Conservation (phyloP, 345 rosid species). For the Microthlaspi erraticum region DNA sequence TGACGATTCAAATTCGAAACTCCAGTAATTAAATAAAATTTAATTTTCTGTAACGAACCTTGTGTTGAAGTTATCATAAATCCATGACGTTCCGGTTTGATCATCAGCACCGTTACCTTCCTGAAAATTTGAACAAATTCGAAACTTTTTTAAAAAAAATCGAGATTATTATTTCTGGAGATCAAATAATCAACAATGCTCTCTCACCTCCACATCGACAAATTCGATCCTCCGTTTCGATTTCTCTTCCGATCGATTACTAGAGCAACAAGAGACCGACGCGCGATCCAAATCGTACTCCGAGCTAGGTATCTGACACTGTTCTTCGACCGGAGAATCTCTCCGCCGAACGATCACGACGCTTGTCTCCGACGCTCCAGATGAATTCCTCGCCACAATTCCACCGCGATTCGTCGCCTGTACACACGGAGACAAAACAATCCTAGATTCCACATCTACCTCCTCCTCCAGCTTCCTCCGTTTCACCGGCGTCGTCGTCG, state of each 20-base stretch:
- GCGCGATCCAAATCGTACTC: conserved; percentile 2
- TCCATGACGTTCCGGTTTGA: conserved; percentile 34
- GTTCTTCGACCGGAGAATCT: conserved; percentile 33
- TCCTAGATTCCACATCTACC: conserved; percentile 36
- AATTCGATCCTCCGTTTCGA: conserved; percentile 37
- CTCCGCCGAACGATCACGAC: conserved; percentile 32
- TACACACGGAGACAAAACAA: conserved; percentile 29
- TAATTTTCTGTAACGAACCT: conserved; percentile 21
- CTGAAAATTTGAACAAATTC: not conserved
- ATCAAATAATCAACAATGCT: not conserved
- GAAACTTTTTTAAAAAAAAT: not conserved
- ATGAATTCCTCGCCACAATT: conserved; percentile 24
- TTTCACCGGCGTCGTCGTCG: conserved; percentile 25
- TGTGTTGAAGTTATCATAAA: conserved; percentile 21
- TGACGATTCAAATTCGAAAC: not conserved
- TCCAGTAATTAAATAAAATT: not conserved
- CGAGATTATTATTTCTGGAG: not conserved
- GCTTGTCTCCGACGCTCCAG: conserved; percentile 37
- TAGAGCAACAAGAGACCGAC: conserved; percentile 33
- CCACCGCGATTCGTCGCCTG: conserved; percentile 34
- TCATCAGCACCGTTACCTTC: conserved; percentile 27
- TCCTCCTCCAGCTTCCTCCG: conserved; percentile 38
- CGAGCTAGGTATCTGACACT: not conserved
- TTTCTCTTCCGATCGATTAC: conserved; percentile 35
- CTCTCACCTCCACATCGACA: conserved; percentile 14